These are phyloP conservation scores for Russula sp. DNA, from an alignment of 768 basidiomycete species.

Conservation along the genomic window DNA sequence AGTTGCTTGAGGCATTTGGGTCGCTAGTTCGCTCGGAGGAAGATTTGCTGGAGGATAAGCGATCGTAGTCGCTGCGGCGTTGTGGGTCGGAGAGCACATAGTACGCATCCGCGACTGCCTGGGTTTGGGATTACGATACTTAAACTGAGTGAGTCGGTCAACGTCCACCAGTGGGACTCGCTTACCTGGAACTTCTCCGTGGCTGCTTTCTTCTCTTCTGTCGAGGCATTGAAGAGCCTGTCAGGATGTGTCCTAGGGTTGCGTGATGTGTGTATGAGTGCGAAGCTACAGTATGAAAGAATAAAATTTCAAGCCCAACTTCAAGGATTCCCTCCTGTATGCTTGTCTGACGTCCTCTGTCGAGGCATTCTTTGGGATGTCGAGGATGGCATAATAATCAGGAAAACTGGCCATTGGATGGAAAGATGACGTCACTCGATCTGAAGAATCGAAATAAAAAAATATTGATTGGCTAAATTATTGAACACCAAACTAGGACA, in stretches of 20 bases:
- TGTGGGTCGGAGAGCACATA: slow-evolving; percentile 83
- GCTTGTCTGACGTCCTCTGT: slow-evolving; percentile 71
- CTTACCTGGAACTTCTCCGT: slow-evolving; percentile 84
- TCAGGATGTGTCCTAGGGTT: slow-evolving; percentile 80
- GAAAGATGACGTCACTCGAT: slow-evolving; percentile 1
- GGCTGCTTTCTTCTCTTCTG: slow-evolving; percentile 65
- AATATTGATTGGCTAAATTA: neutral
- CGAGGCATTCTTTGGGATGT: slow-evolving; percentile 53
- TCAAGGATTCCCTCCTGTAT: slow-evolving; percentile 77
- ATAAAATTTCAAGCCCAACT: slow-evolving; percentile 39
- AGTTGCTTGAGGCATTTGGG: slow-evolving; percentile 64
- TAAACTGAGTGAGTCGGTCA: slow-evolving; percentile 6
- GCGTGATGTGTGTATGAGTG: slow-evolving; percentile 24
- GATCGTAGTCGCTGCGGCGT: slow-evolving; percentile 70
- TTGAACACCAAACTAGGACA: neutral
- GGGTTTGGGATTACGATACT: neutral
- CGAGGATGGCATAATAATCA: slow-evolving; percentile 72
- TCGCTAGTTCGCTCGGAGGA: slow-evolving; percentile 53
- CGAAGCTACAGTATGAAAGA: neutral
- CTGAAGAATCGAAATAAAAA: too few species aligned
- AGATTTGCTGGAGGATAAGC: slow-evolving; percentile 55
- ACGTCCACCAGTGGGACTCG: neutral
- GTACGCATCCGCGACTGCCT: slow-evolving; percentile 92
- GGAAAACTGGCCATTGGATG: slow-evolving; percentile 68
- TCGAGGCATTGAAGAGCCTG: slow-evolving; percentile 64